A percentile compares a stretch with the other conserved stretches of the same genome.
Conservation (phyloP, 306 rosid genomes). For the Cercis canadensis region DNA sequence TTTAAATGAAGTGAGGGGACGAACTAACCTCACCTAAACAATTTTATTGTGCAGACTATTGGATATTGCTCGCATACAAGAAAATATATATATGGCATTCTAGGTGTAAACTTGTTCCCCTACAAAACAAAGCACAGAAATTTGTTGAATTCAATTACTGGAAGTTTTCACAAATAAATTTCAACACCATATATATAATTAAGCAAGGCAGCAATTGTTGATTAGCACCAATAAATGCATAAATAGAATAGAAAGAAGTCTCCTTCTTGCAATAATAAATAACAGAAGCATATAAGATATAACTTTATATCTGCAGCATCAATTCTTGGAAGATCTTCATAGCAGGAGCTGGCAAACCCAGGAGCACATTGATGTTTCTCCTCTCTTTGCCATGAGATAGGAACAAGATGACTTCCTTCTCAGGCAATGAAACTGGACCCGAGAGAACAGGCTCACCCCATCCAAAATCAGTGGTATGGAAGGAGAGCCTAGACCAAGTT, state of each 20-base stretch:
- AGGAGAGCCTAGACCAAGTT: constrained; percentile 86
- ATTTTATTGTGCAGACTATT: neutral
- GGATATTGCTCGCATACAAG: too few relatives aligned
- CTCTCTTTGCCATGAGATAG: constrained; percentile 80
- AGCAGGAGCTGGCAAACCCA: constrained; percentile 89
- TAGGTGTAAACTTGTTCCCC: neutral
- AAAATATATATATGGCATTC: neutral
- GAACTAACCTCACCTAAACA: constrained; percentile 19
- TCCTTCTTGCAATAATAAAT: constrained; percentile 11
- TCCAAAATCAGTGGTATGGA: constrained; percentile 84
- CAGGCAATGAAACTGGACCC: constrained; percentile 91
- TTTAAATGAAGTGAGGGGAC: constrained; percentile 9
- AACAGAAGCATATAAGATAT: constrained; percentile 13
- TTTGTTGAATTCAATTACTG: neutral
- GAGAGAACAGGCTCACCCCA: constrained; percentile 95
- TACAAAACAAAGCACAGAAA: constrained; percentile 17
- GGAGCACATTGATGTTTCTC: constrained; percentile 78
- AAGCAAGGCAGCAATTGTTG: constrained; percentile 21
- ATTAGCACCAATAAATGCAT: constrained; percentile 40
- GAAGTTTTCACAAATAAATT: constrained; percentile 2
- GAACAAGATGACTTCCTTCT: constrained; percentile 87
- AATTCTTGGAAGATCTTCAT: constrained; percentile 78
- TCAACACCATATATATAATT: neutral
- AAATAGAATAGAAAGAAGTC: constrained; percentile 33
- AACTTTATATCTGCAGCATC: constrained; percentile 64